A percentile compares a stretch with the other conserved stretches of the same genome.
Conservation (phyloP, 2,329 filamentous ascomycete species). For the Paramyrothecium roridum region DNA sequence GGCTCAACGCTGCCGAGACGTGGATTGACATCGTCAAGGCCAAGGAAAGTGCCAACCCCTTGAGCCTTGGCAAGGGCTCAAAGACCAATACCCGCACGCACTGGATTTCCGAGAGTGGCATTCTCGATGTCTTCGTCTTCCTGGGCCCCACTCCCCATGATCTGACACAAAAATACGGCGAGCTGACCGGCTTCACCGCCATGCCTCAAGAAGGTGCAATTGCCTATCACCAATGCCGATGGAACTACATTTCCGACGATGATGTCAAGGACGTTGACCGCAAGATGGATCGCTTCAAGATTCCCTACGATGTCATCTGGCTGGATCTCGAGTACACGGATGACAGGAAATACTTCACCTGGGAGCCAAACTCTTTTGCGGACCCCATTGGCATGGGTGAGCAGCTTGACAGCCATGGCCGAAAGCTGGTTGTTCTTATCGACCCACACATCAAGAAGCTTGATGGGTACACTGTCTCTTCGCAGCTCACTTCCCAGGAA, state of each 20-base stretch:
- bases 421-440: conserved; percentile 91
- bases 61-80: conserved; percentile 66
- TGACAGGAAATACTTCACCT: conserved; percentile 97
- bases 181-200: conserved; percentile 87
- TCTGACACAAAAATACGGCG: conserved; percentile 76
- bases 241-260: conserved; percentile 97
- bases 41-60: conserved; percentile 69
- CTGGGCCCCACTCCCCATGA: conserved; percentile 84
- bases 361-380: conserved; percentile 84
- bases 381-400: conserved; percentile 86
- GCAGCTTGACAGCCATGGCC: conserved; percentile 77
- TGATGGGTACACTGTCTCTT: conserved; percentile 70
- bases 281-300: conserved; percentile 92
- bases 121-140: conserved; percentile 92
- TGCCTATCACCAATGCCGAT: conserved; percentile 95
- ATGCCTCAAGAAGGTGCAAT: conserved; percentile 91
- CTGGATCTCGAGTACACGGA: conserved; percentile 97
- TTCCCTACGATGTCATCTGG: conserved; percentile 99
- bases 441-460: conserved; percentile 98
- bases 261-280: conserved; percentile 95
- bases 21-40: conserved; percentile 93
- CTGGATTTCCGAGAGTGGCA: conserved; percentile 91
- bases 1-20: conserved; percentile 95
- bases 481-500: conserved; percentile 80
- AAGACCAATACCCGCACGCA: conserved; percentile 83